These are phyloP conservation scores for Euptelea pleiosperma DNA, from an alignment of 164 flowering plant genomes.

Conservation along the genomic window DNA sequence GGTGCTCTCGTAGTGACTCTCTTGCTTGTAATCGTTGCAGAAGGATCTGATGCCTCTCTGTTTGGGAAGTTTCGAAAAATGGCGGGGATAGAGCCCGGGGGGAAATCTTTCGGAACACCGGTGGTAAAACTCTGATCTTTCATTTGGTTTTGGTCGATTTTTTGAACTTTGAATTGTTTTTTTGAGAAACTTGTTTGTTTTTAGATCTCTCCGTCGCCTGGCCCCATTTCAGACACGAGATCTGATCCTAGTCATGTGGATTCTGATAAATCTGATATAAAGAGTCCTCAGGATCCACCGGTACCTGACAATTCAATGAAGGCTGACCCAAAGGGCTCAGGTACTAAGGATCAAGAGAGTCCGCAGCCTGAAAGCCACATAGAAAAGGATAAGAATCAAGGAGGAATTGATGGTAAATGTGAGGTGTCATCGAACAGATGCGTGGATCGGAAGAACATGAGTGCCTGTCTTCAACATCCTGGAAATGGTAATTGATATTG, in stretches of 20 bases:
- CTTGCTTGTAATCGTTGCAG: neutral
- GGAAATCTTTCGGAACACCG: neutral
- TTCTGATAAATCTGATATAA: no score
- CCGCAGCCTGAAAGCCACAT: neutral
- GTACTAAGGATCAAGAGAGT: neutral
- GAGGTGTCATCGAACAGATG: conserved; percentile 13
- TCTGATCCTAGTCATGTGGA: neutral
- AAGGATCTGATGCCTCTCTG: no score
- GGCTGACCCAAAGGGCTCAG: conserved; percentile 1
- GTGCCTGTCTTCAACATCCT: conserved; percentile 29
- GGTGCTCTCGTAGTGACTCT: neutral
- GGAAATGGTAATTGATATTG: conserved; percentile 23
- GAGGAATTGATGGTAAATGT: conserved; percentile 22
- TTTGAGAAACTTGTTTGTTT: neutral
- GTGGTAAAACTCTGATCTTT: neutral
- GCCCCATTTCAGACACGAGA: conserved; percentile 10
- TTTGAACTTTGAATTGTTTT: no score
- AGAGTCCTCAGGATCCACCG: no score
- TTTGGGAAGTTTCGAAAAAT: neutral
- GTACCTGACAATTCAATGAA: no score
- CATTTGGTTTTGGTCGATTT: neutral
- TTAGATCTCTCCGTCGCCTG: conserved; percentile 20
- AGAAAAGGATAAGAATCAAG: neutral
- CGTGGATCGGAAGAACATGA: conserved; percentile 15
- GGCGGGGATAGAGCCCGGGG: neutral